phyloP scores from a whole-genome alignment of 768 basidiomycete species.

The Amanita molliuscula region DNA sequence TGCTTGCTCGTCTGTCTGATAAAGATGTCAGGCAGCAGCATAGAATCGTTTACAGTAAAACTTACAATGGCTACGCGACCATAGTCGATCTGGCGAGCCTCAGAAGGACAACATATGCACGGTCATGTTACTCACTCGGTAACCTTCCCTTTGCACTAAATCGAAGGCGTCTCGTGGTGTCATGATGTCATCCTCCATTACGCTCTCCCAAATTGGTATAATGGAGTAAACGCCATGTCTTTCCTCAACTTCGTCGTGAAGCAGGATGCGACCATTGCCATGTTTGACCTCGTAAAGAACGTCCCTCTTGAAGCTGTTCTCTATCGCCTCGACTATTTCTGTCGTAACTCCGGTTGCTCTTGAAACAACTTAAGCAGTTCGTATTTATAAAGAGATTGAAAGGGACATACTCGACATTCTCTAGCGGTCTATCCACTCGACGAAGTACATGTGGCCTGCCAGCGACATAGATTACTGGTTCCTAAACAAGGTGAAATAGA shows the following conservation, averaged over 20 bases:
- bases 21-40: conserved; percentile 6
- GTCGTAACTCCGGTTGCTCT: conserved; percentile 94
- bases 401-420: conserved; percentile 83
- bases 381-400: background rate
- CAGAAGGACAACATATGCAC: background rate
- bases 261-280: conserved; percentile 67
- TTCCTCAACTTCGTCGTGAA: conserved; percentile 96
- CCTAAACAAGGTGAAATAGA: conserved; percentile 30
- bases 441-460: conserved; percentile 88
- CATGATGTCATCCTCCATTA: conserved; percentile 72
- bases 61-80: conserved; percentile 84
- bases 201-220: conserved; percentile 91
- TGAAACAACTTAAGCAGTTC: background rate
- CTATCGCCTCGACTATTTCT: conserved; percentile 85
- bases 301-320: conserved; percentile 78
- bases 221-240: conserved; percentile 83
- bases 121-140: conserved; percentile 36
- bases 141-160: conserved; percentile 67
- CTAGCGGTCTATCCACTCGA: conserved; percentile 75
- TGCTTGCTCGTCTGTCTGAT: conserved; percentile 91
- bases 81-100: conserved; percentile 58
- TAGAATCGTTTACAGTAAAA: conserved; percentile 6
- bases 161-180: conserved; percentile 80
- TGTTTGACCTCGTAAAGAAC: conserved; percentile 71
- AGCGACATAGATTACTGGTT: conserved; percentile 86